Percentiles rank a stretch among this genome's conserved stretches.
These are phyloP conservation scores for Eucalyptus fibrosa DNA, from an alignment of 345 rosid genomes.

Conservation along the genomic window DNA sequence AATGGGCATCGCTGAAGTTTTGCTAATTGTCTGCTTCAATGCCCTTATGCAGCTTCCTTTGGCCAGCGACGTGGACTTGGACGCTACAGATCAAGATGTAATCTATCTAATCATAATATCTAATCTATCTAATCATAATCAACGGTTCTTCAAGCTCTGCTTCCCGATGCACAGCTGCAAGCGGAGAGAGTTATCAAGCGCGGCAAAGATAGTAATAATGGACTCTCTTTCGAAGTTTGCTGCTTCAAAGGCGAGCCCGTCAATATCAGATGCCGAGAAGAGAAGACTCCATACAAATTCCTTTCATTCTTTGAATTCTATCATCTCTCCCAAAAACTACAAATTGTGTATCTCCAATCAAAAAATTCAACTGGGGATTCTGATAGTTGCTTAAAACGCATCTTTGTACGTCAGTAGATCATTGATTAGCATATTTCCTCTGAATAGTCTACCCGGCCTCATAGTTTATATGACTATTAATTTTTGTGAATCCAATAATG, in stretches of 20 bases:
- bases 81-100: slow-evolving; percentile 50
- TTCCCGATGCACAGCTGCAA: slow-evolving; percentile 71
- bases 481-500: no score
- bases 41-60: slow-evolving; percentile 55
- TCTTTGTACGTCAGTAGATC: neutral
- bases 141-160: slow-evolving; percentile 87
- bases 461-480: neutral
- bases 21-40: neutral
- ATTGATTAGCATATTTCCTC: neutral
- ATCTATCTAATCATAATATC: slow-evolving; percentile 28
- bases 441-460: neutral
- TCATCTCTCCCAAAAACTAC: neutral
- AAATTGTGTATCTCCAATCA: neutral
- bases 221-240: slow-evolving; percentile 20
- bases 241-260: slow-evolving; percentile 57
- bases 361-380: neutral
- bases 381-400: no score
- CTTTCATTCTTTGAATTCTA: neutral
- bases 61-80: slow-evolving; percentile 49
- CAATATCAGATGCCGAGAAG: slow-evolving; percentile 18
- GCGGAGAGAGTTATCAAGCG: slow-evolving; percentile 29
- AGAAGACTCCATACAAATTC: slow-evolving; percentile 34
- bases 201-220: slow-evolving; percentile 10
- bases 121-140: slow-evolving; percentile 28
- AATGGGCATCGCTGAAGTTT: neutral